phyloP scores from a whole-genome alignment of 2,329 filamentous ascomycete genomes.

The Ophiostoma sp. region DNA sequence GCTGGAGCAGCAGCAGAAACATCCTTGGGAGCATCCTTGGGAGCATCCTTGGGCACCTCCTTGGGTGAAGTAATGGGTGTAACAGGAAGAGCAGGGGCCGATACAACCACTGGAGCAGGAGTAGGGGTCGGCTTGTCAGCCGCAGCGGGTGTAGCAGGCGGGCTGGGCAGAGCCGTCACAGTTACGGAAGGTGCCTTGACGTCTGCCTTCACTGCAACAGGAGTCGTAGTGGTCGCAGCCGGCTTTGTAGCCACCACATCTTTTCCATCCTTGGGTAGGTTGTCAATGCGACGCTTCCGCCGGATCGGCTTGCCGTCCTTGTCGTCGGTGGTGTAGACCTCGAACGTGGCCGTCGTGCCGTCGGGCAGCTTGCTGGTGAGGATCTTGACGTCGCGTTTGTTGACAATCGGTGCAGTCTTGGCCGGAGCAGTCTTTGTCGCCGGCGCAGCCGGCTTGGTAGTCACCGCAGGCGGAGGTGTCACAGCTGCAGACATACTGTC shows the following conservation, averaged over 20 bases:
- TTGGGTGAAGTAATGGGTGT: background rate
- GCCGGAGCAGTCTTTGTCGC: background rate
- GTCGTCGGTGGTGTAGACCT: conserved; percentile 4
- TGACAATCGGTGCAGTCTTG: background rate
- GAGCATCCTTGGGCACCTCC: background rate
- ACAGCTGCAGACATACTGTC: background rate
- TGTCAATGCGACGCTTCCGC: conserved; percentile 9
- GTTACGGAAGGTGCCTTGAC: background rate
- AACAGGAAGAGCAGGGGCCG: background rate
- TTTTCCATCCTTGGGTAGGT: background rate
- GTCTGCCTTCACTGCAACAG: background rate
- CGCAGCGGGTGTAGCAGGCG: background rate
- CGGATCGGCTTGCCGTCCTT: conserved; percentile 9
- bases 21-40: background rate
- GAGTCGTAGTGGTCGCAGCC: background rate
- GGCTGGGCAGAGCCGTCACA: background rate
- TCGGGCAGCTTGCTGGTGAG: background rate
- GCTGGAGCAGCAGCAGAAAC: background rate
- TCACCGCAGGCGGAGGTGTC: background rate
- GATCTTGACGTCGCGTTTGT: conserved; percentile 10
- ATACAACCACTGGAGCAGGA: background rate
- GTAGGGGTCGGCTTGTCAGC: background rate
- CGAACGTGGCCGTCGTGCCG: background rate
- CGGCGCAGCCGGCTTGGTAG: no score
- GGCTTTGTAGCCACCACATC: background rate